phyloP scores from a whole-genome alignment of 345 rosid genomes.

The Aegle marmelos region DNA sequence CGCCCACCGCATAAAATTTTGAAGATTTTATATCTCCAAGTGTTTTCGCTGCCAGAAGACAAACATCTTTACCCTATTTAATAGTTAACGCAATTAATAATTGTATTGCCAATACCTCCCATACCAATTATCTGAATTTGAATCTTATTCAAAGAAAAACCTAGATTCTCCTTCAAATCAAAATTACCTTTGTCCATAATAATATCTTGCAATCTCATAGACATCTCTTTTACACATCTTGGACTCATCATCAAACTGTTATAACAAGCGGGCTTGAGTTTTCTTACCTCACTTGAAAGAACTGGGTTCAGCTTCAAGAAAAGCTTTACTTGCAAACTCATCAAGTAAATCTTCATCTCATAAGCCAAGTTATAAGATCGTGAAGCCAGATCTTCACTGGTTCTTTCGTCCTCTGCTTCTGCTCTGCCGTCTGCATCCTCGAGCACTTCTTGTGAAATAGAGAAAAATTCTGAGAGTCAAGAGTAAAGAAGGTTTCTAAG shows the following conservation, averaged over 20 bases:
- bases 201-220: not conserved
- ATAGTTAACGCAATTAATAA: not conserved
- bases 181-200: not conserved
- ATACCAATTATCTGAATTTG: conserved; percentile 14
- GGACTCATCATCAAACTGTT: not conserved
- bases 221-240: not conserved
- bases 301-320: not conserved
- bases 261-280: not conserved
- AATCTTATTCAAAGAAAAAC: conserved; percentile 4
- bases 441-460: not conserved
- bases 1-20: no score
- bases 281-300: not conserved
- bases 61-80: not conserved
- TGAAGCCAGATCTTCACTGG: conserved; percentile 13
- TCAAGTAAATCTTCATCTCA: conserved; percentile 22
- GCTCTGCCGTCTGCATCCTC: conserved; percentile 20
- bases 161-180: not conserved
- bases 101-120: conserved; percentile 29
- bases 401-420: conserved; percentile 6
- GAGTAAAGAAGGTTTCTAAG: no score
- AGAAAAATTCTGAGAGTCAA: no score
- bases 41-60: not conserved
- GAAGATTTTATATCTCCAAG: not conserved
- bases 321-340: conserved; percentile 10
- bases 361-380: conserved; percentile 11